Conservation (phyloP, 208 protist genomes). For the Acanthamoeba sp. region DNA sequence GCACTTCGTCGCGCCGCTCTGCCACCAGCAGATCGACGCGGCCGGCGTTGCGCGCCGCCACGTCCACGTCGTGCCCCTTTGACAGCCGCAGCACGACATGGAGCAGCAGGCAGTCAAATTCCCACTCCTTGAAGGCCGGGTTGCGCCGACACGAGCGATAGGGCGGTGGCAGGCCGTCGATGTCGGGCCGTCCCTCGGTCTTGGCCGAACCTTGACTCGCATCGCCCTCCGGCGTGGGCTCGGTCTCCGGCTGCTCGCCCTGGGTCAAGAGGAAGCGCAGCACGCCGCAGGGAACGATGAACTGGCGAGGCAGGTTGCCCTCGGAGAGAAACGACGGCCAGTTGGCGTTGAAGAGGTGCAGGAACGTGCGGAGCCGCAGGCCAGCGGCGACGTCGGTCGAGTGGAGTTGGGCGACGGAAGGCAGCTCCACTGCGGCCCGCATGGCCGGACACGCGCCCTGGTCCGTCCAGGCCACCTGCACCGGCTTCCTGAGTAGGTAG, state of each 20-base stretch:
- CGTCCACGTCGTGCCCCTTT: neutral
- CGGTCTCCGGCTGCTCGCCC: neutral
- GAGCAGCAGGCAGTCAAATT: conserved; percentile 7
- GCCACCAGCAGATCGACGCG: conserved; percentile 5
- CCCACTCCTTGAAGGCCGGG: conserved; percentile 1
- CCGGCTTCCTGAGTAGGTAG: neutral
- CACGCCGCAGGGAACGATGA: neutral
- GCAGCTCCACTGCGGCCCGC: neutral
- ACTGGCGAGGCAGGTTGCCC: neutral
- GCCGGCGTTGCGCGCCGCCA: neutral
- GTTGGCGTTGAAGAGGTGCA: neutral
- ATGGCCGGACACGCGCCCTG: neutral
- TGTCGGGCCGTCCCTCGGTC: too few species aligned
- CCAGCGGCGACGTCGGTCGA: neutral
- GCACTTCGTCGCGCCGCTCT: neutral
- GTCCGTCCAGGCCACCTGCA: neutral
- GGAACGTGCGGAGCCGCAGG: neutral
- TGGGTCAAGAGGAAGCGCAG: conserved; percentile 1
- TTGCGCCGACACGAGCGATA: neutral
- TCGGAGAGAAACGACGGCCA: neutral
- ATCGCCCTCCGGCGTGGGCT: neutral
- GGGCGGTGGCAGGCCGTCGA: neutral
- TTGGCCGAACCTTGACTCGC: too few species aligned
- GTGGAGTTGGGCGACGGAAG: neutral
- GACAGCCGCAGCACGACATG: neutral